Base-by-base conservation (phyloP, 257 asterid species). In the Handroanthus guayacan region DNA sequence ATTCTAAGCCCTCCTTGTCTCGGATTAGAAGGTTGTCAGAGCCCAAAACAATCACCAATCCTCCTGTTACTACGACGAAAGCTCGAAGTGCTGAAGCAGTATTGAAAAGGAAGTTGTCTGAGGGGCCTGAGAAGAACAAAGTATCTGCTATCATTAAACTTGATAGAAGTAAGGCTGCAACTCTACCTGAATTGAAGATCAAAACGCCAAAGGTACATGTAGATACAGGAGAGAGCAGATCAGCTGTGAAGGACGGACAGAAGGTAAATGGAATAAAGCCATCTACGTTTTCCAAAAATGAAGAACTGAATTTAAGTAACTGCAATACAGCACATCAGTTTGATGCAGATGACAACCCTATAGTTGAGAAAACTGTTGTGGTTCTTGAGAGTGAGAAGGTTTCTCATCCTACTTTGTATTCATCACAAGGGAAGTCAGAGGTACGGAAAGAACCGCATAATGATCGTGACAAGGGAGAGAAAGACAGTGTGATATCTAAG, bases 151-250 rank as follows among this genome's bases (percentile, higher is more conserved):
- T 91, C 80, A 85, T 88, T 73, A 86, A 88, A 84, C 96, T 88
- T 74, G 97, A 91, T 83, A 86, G 82, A 83, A 91, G 87, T 78
- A 91, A 89, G 82, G 91, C 90, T 74, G 97, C 91, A 70, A 84
- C 96, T 80, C 91, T 91, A 75, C 96, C 98, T 50, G 96, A 87
- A 83, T 88, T 90, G 85, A 93, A 93, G 86, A 88, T 87, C 78
- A 91, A 85, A 85, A 81, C 90, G 48, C 64, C 86, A 18, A 88
- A 79, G 75, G 78, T 82, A 6, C 84, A 72, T 39, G 77, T 86
- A 55, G 81, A 70, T 75, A 58, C 67, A 14, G 69, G 62, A 74
- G 89, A 73, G 56, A 80, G 66, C 12, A 80, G 80, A 75, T 75
- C 85, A 71, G 75, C 76, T 11, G 80, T 43, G 17, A 80, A 83